Evolutionary conservation across 371 early-diverging fungal genomes (phyloP).

Genomic region (Apophysomyces trapeziformis): DNA sequence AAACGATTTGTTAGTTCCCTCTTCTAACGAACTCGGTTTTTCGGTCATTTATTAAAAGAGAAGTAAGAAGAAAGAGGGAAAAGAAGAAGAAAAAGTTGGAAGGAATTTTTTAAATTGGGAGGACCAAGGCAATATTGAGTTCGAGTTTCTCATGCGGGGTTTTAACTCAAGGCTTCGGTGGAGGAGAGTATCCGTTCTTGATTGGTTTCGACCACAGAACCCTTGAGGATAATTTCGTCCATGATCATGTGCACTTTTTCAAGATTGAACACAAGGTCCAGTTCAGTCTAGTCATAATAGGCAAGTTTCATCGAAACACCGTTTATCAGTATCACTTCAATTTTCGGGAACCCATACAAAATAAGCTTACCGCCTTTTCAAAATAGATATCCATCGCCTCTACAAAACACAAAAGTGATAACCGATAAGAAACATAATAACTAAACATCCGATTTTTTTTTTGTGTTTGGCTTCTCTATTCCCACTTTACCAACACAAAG

Average conservation of each 20-base stretch:
- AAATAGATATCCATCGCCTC: constrained; percentile 48
- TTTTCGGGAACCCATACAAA: constrained; percentile 7
- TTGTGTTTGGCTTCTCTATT: neutral
- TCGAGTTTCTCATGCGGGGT: constrained; percentile 7
- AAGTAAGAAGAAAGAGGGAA: neutral
- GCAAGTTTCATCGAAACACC: constrained; percentile 13
- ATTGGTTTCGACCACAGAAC: constrained; percentile 40
- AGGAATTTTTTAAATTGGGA: constrained; percentile 2
- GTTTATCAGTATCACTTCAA: neutral
- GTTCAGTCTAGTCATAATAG: constrained; percentile 39
- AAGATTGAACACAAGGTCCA: constrained; percentile 55
- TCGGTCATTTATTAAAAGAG: neutral
- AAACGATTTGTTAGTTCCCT: neutral
- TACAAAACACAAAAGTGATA: constrained; percentile 11
- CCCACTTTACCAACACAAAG: constrained; percentile 44
- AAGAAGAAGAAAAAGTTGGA: neutral
- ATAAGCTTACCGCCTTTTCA: constrained; percentile 48
- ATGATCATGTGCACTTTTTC: constrained; percentile 55
- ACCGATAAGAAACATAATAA: constrained; percentile 4
- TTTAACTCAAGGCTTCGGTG: constrained; percentile 6
- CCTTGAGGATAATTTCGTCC: constrained; percentile 53
- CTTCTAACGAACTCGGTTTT: constrained; percentile 5
- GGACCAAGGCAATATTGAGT: neutral
- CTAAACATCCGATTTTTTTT: constrained; percentile 7
- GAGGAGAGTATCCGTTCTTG: constrained; percentile 20